Percentiles rank a stretch among this genome's conserved stretches.
Conservation (phyloP, 352 stramenopile species). For the Pythium myriotylum region DNA sequence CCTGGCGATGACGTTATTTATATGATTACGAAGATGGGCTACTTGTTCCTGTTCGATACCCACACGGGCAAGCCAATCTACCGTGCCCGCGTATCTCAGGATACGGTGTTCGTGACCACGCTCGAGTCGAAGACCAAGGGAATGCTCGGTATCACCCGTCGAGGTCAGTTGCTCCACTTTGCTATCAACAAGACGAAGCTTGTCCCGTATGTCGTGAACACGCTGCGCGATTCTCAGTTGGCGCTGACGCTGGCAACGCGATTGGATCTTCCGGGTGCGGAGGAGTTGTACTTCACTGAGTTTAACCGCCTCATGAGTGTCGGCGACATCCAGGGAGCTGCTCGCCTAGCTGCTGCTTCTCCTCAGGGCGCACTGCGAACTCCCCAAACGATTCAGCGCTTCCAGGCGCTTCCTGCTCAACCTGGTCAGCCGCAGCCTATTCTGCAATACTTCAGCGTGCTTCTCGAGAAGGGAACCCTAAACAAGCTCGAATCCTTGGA, state of each 20-base stretch:
- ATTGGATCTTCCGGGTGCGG: conserved; percentile 96
- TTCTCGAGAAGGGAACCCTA: conserved; percentile 97
- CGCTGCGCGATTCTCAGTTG: conserved; percentile 95
- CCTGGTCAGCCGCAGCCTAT: conserved; percentile 97
- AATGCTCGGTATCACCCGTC: conserved; percentile 98
- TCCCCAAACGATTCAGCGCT: conserved; percentile 97
- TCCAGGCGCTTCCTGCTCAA: conserved; percentile 98
- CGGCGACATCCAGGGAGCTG: conserved; percentile 83
- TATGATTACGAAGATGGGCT: conserved; percentile 99
- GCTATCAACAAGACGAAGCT: conserved; percentile 97
- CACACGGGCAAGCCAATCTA: conserved; percentile 99
- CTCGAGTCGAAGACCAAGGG: conserved; percentile 93
- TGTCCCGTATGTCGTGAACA: conserved; percentile 99
- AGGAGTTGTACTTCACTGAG: conserved; percentile 98
- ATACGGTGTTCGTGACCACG: conserved; percentile 97
- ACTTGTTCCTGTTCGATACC: conserved; percentile 99
- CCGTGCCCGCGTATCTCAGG: conserved; percentile 95
- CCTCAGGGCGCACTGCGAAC: conserved; percentile 93
- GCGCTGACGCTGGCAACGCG: conserved; percentile 96
- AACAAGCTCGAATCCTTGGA: conserved; percentile 99
- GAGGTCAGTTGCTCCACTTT: conserved; percentile 96
- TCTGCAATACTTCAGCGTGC: conserved; percentile 99
- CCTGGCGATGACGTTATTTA: conserved; percentile 95
- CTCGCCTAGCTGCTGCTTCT: conserved; percentile 91
- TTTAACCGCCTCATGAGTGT: conserved; percentile 95